Evolutionary conservation across 495 filamentous ascomycete genomes (phyloP).

Genomic region (Podospora australis): DNA sequence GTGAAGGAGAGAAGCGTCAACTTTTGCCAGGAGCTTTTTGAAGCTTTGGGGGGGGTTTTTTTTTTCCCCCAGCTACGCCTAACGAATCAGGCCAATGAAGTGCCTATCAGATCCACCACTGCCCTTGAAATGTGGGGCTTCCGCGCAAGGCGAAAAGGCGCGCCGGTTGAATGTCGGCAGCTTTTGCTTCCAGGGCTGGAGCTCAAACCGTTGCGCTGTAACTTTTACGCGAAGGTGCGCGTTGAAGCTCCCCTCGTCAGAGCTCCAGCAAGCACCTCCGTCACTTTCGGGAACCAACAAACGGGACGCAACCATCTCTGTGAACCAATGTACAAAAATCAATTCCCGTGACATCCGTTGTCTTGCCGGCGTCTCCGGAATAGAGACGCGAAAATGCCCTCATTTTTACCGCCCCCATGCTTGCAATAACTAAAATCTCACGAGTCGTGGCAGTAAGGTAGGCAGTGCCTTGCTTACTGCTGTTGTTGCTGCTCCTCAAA

Average conservation of each 20-base stretch:
- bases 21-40: background rate
- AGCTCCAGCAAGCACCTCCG: background rate
- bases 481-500: no score
- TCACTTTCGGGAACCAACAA: background rate
- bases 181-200: background rate
- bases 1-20: no score
- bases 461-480: no score
- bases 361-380: background rate
- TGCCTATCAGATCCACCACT: background rate
- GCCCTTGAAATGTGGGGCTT: background rate
- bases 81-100: background rate
- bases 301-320: background rate
- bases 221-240: background rate
- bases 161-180: background rate
- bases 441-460: background rate
- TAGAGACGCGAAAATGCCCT: background rate
- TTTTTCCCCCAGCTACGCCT: no score
- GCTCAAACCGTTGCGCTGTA: background rate
- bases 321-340: background rate
- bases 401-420: background rate
- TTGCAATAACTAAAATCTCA: background rate
- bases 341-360: no score
- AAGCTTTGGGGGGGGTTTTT: conserved; percentile 1
- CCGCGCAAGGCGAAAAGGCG: background rate
- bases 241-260: background rate